Evolutionary conservation across 331 rosid species (phyloP), one percentile per base, ranked within the genome.

Genomic region (Quercus phellos): DNA sequence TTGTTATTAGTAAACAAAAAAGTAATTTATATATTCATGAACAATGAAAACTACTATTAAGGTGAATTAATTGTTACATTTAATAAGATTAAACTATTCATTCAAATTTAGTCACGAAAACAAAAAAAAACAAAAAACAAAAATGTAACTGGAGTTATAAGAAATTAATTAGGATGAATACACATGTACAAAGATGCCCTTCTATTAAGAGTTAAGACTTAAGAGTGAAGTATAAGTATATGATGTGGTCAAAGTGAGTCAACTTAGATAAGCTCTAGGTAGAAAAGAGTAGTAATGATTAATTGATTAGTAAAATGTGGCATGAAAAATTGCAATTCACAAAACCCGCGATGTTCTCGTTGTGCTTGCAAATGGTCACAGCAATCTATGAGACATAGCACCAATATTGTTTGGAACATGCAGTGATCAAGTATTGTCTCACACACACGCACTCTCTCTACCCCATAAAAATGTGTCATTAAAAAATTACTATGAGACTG

Each of bases 401-500:
- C 4, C 61, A 17, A 29, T 10, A 4, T 12, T 29, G 29, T 29
- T 46, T 12, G 46, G 59, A 75, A 51, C 43, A 30, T 63, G 63
- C 34, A 46, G 27, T 43, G 46, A 54, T 51, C 69, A 35, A 74
- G 18, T 32, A 71, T 19, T 51, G 10, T 30, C 54, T 30, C 19
- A 9, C 19, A 8, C 43, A 7, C 42, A 35, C 46, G 8, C 42
- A 35, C 9, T 4, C 14, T 51, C 35, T 3, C 55, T 16, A 51
- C 38, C 17, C 50, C 29, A 8, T 38, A 22, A 42, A 1, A 54
- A 53, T 9, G 10, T 22, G 17, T 4, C 10, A 74, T 27, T 73
- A 63, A 76, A 69, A 70, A 59, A 61, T 21, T 30, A 70, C 42
- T 72, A 59, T 69, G 70, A 80, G 83, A 19, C 74, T 59, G 80